Conservation (phyloP, 2,329 filamentous ascomycete species). For the Scedosporium dehoogii region DNA sequence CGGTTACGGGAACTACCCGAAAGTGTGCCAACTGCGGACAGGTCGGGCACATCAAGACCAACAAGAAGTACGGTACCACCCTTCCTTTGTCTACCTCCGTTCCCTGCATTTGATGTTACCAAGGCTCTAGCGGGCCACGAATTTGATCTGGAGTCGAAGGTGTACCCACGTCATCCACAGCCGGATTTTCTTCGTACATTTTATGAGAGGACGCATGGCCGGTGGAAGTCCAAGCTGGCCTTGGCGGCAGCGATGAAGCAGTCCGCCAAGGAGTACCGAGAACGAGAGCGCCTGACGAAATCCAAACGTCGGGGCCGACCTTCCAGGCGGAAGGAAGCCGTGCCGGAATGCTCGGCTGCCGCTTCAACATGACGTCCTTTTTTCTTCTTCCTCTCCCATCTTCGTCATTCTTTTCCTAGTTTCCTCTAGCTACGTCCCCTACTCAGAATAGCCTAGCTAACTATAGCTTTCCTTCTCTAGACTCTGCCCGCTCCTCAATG, state of each 20-base stretch:
- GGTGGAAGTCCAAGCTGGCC: neutral
- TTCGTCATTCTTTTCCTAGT: conserved; percentile 13
- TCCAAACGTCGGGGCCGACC: conserved; percentile 3
- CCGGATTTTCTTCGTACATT: neutral
- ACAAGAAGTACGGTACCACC: conserved; percentile 70
- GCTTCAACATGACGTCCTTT: no score
- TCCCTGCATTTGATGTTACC: neutral
- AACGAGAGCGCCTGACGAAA: neutral
- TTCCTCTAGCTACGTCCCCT: neutral
- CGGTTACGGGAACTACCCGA: conserved; percentile 56
- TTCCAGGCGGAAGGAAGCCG: neutral
- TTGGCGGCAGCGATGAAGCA: neutral
- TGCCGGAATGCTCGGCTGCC: no score
- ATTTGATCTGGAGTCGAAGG: conserved; percentile 1
- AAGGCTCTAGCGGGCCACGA: neutral
- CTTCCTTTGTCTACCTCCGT: conserved; percentile 10
- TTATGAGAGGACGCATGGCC: neutral
- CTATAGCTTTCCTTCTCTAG: conserved; percentile 21
- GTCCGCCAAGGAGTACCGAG: conserved; percentile 1
- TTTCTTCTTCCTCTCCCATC: conserved; percentile 16
- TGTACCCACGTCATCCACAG: neutral
- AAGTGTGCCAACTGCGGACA: conserved; percentile 98
- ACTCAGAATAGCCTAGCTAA: neutral
- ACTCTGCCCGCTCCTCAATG: conserved; percentile 77
- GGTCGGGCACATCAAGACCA: conserved; percentile 96